phyloP scores from a whole-genome alignment of 2,329 filamentous ascomycete genomes.

The Chaetothyriales sp. region DNA sequence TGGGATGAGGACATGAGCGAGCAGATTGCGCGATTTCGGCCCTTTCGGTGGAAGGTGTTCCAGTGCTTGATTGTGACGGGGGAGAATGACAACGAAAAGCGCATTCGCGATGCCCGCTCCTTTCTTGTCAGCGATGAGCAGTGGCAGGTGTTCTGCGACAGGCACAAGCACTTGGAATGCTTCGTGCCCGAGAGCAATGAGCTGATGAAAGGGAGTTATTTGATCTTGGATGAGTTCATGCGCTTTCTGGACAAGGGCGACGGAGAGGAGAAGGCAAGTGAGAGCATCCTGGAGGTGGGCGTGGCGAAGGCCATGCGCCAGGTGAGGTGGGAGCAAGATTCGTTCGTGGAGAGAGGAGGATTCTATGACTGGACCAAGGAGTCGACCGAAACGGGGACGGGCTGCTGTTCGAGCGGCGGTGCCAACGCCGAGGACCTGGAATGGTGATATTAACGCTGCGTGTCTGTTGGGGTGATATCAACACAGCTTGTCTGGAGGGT shows the following conservation, averaged over 20 bases:
- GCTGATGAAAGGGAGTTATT: conserved; percentile 37
- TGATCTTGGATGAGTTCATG: conserved; percentile 39
- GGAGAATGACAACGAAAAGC: conserved; percentile 33
- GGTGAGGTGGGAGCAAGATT: conserved; percentile 33
- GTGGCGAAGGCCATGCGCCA: conserved; percentile 31
- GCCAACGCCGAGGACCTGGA: not conserved
- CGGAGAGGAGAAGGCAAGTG: conserved; percentile 17
- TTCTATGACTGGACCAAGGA: conserved; percentile 35
- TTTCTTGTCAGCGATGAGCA: conserved; percentile 35
- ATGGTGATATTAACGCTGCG: not conserved
- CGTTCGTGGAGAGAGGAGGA: conserved; percentile 32
- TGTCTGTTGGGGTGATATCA: too few species aligned
- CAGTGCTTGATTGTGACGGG: conserved; percentile 38
- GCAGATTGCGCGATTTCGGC: conserved; percentile 26
- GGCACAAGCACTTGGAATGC: conserved; percentile 27
- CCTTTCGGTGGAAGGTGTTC: conserved; percentile 43
- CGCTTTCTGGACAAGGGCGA: conserved; percentile 32
- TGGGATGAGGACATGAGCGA: conserved; percentile 36
- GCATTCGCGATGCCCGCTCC: conserved; percentile 23
- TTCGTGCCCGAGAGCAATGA: conserved; percentile 37
- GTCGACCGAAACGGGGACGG: not conserved
- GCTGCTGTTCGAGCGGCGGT: not conserved
- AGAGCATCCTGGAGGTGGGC: conserved; percentile 32
- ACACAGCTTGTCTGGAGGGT: not conserved
- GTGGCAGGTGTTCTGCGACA: conserved; percentile 32